Base-by-base conservation (phyloP, 2,329 filamentous ascomycete genomes). In the Xylaria arbuscula region DNA sequence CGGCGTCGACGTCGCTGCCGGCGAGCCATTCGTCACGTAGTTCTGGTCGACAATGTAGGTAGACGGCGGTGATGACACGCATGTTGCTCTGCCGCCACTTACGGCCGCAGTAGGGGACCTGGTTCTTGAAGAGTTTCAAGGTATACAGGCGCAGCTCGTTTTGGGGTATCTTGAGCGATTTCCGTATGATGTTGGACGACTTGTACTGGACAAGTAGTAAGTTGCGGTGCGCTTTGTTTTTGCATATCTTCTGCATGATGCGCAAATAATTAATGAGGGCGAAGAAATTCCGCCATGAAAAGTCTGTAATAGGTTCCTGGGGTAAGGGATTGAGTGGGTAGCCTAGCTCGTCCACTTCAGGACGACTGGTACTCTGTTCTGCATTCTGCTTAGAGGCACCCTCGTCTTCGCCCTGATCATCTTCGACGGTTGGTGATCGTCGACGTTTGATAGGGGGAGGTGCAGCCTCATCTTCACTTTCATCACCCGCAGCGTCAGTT, bases 71-170 rank as follows among this genome's bases (percentile, higher is more conserved):
- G 77, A 99, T 99, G 76, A 98, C 94, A 64, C 95, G 92, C 96
- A 99, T 99, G 80, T 99, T 98, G 74, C 90, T 90, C 82, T 98
- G 96, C 15, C 96, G 90, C 96, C 96, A 99, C 83, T 99, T 99
- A 51, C 96, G 91, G 24, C 96, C 95, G 80, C 95, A 98, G 84
- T 97, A 99, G 0, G 96, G 96, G 4, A 99, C 96, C 80, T 99
- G 96, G 69, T 94, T 96, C 81, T 99, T 99, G 89, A 98, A 98
- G 0, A 99, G 87, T 81, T 99, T 99, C 74, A 99, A 88, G 0
- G 96, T 97, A 83, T 98, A 98, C 51, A 97, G 89, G 6, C 96
- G 90, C 48, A 99, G 86, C 76, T 93, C 88, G 1, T 90, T 91
- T 76, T 99, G 93, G 0, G 95, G 95, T 24, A 98, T 92, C 74